Conservation (phyloP, 495 filamentous ascomycete species). For the Penicillium dipodomyicola region DNA sequence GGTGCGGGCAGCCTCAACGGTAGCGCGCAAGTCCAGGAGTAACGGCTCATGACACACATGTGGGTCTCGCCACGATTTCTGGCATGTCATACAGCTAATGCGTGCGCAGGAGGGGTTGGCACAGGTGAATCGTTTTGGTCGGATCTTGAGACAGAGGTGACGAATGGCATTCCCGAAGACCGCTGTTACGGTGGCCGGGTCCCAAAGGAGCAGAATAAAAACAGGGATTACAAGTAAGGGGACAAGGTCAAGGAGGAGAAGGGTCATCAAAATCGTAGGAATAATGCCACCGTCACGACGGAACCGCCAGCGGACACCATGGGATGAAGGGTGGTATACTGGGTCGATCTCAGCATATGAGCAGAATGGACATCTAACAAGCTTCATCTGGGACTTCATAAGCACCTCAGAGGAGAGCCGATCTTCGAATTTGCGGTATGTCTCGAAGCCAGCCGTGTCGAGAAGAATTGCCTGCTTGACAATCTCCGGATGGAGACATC, state of each 20-base stretch:
- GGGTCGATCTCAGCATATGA: slow-evolving; percentile 85
- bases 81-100: slow-evolving; percentile 74
- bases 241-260: slow-evolving; percentile 48
- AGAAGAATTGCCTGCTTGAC: slow-evolving; percentile 69
- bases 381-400: slow-evolving; percentile 64
- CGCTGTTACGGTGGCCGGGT: slow-evolving; percentile 35
- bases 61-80: slow-evolving; percentile 62
- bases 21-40: slow-evolving; percentile 70
- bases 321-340: slow-evolving; percentile 57
- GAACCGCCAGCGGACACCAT: slow-evolving; percentile 44
- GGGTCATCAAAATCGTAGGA: slow-evolving; percentile 33
- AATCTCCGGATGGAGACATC: slow-evolving; percentile 63
- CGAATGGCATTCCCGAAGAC: slow-evolving; percentile 54
- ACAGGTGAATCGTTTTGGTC: slow-evolving; percentile 72
- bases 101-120: slow-evolving; percentile 61
- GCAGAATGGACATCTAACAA: slow-evolving; percentile 88
- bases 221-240: slow-evolving; percentile 52
- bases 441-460: slow-evolving; percentile 64
- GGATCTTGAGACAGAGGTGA: slow-evolving; percentile 61
- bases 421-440: slow-evolving; percentile 69
- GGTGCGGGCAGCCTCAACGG: slow-evolving; percentile 87
- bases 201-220: slow-evolving; percentile 43
- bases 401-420: slow-evolving; percentile 71
- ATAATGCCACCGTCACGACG: slow-evolving; percentile 48
- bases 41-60: slow-evolving; percentile 65